phyloP scores from a whole-genome alignment of 768 basidiomycete genomes.

The Pulveroboletus ravenelii region DNA sequence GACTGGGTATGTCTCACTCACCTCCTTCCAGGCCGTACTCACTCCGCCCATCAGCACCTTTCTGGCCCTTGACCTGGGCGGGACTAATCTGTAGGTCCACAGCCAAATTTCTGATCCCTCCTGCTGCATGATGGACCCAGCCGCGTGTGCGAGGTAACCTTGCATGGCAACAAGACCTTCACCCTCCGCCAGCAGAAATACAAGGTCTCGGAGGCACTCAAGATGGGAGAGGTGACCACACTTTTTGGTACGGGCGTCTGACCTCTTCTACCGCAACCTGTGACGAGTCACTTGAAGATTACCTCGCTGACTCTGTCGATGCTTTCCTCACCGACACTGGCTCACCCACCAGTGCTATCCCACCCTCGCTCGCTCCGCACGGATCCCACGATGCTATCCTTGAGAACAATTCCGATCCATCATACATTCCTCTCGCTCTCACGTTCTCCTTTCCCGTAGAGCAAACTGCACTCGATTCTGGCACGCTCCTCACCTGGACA shows the following conservation, averaged over 20 bases:
- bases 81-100: slow-evolving; percentile 84
- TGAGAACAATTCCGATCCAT: slow-evolving; percentile 28
- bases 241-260: slow-evolving; percentile 65
- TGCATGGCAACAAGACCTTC: slow-evolving; percentile 90
- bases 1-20: slow-evolving; percentile 60
- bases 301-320: slow-evolving; percentile 95
- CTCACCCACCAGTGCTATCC: slow-evolving; percentile 22
- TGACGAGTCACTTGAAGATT: slow-evolving; percentile 53
- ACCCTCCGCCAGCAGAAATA: slow-evolving; percentile 92
- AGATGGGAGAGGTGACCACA: slow-evolving; percentile 83
- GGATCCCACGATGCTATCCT: slow-evolving; percentile 13
- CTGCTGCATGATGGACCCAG: slow-evolving; percentile 36
- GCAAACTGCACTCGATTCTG: slow-evolving; percentile 87
- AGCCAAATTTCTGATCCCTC: not conserved
- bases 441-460: slow-evolving; percentile 99
- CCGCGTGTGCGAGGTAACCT: slow-evolving; percentile 89
- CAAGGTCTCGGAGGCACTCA: slow-evolving; percentile 89
- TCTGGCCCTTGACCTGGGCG: slow-evolving; percentile 93
- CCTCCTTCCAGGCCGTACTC: not conserved
- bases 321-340: slow-evolving; percentile 72
- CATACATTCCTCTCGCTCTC: slow-evolving; percentile 70
- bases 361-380: slow-evolving; percentile 22
- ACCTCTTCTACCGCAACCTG: not conserved
- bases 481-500: slow-evolving; percentile 91
- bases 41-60: slow-evolving; percentile 62